A percentile compares a stretch with the other conserved stretches of the same genome.
Conservation (phyloP, 192 early-diverging fungal genomes). For the Backusella parvicylindrica region DNA sequence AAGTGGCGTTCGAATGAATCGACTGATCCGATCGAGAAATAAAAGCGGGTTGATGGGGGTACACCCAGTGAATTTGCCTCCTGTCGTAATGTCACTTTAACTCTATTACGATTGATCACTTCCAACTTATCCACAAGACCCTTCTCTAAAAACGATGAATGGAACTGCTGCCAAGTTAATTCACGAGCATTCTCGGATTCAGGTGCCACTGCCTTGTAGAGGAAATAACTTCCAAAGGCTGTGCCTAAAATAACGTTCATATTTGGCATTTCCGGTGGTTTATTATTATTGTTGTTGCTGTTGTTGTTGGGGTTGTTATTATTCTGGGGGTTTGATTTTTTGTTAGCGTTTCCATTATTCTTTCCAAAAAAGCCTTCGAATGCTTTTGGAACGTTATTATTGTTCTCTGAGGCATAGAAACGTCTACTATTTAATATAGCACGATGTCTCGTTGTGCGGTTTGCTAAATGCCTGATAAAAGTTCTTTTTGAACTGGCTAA, state of each 20-base stretch:
- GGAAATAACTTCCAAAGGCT: constrained; percentile 44
- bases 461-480: background rate
- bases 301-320: background rate
- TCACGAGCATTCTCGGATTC: constrained; percentile 48
- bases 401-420: background rate
- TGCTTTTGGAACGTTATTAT: constrained; percentile 51
- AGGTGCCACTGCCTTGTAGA: constrained; percentile 43
- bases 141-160: constrained; percentile 80
- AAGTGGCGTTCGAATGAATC: constrained; percentile 93
- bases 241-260: constrained; percentile 44
- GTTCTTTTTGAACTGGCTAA: background rate
- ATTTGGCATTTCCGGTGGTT: constrained; percentile 30
- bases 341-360: constrained; percentile 14
- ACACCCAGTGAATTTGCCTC: constrained; percentile 49
- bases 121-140: constrained; percentile 86
- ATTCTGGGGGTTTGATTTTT: background rate
- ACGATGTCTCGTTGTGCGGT: background rate
- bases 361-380: constrained; percentile 72
- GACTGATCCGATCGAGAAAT: constrained; percentile 91
- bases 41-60: constrained; percentile 39
- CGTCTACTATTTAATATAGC: constrained; percentile 1
- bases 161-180: constrained; percentile 93
- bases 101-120: constrained; percentile 83
- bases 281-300: background rate
- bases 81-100: constrained; percentile 73